Conservation (phyloP, 371 early-diverging fungal species). For the Syncephalastrum racemosum region DNA sequence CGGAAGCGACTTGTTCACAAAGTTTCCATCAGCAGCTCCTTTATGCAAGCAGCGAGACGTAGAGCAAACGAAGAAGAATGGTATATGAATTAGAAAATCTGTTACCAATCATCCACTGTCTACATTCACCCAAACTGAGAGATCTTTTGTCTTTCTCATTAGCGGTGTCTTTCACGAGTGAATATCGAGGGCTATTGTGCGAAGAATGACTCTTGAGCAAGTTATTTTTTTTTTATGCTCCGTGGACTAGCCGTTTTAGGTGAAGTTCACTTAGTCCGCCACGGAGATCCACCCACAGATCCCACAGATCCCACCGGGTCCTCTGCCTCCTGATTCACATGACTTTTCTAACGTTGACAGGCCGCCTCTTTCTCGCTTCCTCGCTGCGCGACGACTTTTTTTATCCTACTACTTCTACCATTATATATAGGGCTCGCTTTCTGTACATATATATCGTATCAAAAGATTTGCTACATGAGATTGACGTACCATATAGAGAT, state of each 20-base stretch:
- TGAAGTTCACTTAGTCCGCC: slow-evolving; percentile 20
- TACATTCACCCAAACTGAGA: slow-evolving; percentile 2
- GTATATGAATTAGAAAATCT: background rate
- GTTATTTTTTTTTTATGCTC: slow-evolving; percentile 28
- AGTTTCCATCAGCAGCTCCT: slow-evolving; percentile 31
- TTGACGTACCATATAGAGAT: no score
- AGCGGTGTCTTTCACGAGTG: slow-evolving; percentile 40
- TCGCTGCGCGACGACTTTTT: slow-evolving; percentile 17
- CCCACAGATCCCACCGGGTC: slow-evolving; percentile 7
- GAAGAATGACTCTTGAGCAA: slow-evolving; percentile 38
- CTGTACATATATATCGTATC: no score
- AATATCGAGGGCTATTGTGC: slow-evolving; percentile 28
- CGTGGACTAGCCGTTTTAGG: slow-evolving; percentile 27
- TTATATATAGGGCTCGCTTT: no score
- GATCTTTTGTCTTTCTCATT: slow-evolving; percentile 29
- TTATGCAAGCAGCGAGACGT: background rate
- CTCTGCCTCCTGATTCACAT: slow-evolving; percentile 15
- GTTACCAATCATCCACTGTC: background rate
- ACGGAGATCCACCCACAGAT: slow-evolving; percentile 2
- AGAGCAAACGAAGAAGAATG: background rate
- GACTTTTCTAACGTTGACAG: slow-evolving; percentile 30
- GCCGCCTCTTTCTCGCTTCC: slow-evolving; percentile 36
- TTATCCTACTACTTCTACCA: background rate
- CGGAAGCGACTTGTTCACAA: slow-evolving; percentile 42
- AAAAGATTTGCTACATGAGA: no score